Conservation (phyloP, 441 rosid species). For the Raphanus hybrid region DNA sequence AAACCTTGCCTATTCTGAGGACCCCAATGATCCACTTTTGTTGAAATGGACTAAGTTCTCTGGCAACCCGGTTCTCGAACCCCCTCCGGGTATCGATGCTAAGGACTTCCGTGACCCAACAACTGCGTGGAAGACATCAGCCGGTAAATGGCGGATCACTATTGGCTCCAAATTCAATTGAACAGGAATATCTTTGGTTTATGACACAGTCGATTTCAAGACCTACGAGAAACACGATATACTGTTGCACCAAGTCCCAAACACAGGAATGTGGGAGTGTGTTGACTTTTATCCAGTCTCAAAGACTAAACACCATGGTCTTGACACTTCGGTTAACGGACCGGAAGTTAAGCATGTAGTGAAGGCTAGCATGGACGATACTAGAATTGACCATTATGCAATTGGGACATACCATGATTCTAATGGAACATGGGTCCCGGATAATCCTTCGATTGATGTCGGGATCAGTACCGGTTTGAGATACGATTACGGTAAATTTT, state of each 20-base stretch:
- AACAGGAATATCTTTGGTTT: constrained; percentile 64
- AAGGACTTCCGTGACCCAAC: constrained; percentile 83
- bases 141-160: constrained; percentile 64
- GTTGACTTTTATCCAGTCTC: constrained; percentile 84
- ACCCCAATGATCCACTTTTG: constrained; percentile 70
- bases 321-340: constrained; percentile 68
- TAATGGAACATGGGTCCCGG: constrained; percentile 69
- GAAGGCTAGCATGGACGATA: constrained; percentile 80
- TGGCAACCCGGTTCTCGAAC: constrained; percentile 74
- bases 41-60: constrained; percentile 67
- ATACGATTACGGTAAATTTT: constrained; percentile 74
- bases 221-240: constrained; percentile 43
- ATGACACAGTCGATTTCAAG: constrained; percentile 63
- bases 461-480: constrained; percentile 61
- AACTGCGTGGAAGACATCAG: constrained; percentile 69
- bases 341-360: constrained; percentile 68
- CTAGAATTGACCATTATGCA: constrained; percentile 67
- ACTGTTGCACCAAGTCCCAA: constrained; percentile 64
- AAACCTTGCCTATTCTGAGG: constrained; percentile 75
- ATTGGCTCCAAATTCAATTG: constrained; percentile 58
- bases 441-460: constrained; percentile 65
- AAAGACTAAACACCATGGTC: constrained; percentile 50
- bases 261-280: constrained; percentile 95
- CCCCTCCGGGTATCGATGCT: constrained; percentile 56
- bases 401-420: constrained; percentile 64